These are phyloP conservation scores for Catenaria anguillulae DNA, from an alignment of 371 early-diverging fungal genomes.

Conservation along the genomic window DNA sequence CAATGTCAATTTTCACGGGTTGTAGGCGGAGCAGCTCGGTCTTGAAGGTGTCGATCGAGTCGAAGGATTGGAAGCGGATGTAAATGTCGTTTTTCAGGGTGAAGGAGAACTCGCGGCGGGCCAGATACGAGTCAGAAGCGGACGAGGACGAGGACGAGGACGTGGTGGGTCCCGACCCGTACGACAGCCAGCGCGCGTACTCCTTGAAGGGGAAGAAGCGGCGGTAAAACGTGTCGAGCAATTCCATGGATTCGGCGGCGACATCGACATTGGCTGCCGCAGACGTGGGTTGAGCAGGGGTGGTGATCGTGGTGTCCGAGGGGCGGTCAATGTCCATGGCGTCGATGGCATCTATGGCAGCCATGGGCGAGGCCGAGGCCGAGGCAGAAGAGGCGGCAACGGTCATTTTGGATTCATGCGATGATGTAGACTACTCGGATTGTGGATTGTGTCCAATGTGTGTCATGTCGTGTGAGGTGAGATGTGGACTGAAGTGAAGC, in stretches of 20 bases:
- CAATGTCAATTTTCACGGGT: conserved; percentile 95
- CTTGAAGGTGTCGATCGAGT: conserved; percentile 50
- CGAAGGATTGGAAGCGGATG: conserved; percentile 79
- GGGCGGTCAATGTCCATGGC: too few species aligned
- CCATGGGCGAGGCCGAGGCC: too few species aligned
- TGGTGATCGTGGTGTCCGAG: too few species aligned
- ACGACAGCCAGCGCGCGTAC: conserved; percentile 70
- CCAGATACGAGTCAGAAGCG: conserved; percentile 36
- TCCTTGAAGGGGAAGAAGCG: conserved; percentile 67
- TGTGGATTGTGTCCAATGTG: too few species aligned
- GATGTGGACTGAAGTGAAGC: too few species aligned
- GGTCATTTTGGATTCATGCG: too few species aligned
- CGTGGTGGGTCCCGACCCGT: conserved; percentile 24
- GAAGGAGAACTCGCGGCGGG: conserved; percentile 89
- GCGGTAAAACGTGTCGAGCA: conserved; percentile 58
- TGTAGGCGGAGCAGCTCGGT: conserved; percentile 50
- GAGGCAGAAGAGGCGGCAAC: too few species aligned
- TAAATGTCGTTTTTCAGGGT: conserved; percentile 61
- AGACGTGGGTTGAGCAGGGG: too few species aligned
- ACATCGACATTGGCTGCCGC: too few species aligned
- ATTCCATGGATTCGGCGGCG: conserved; percentile 10
- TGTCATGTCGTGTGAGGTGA: too few species aligned
- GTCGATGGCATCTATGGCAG: too few species aligned
- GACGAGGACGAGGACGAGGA: conserved; percentile 17
- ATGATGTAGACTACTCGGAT: too few species aligned